Evolutionary conservation across 2,329 filamentous ascomycete species (phyloP), one percentile per base, ranked within the genome.

Genomic region (Trichoderma sp.): DNA sequence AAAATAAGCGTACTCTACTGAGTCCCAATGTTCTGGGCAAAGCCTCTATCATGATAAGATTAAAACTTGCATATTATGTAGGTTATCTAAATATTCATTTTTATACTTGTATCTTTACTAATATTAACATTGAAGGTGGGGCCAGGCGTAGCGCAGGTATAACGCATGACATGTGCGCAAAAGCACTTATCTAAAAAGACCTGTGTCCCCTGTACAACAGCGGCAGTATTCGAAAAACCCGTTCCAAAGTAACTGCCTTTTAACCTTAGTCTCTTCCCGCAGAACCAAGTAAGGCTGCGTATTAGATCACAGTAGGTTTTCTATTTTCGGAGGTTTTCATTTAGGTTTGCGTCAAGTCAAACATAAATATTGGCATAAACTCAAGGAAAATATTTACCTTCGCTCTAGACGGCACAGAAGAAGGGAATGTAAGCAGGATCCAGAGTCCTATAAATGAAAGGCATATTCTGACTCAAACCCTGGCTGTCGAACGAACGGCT

Each of bases 381-480:
- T 8, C 45, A 50, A 21, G 45, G n/a, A 50, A 21, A 50, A 21
- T 2, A 53, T 53, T 53, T 6, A 53, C n/a, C 45, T 53, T 53
- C 9, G 45, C 45, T 69, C 74, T 75, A 78, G 6, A 77, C 76
- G 18, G 77, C 71, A 9, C 76, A 77, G 65, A 78, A 78, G 72
- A 77, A 77, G 11, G 76, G 77, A 62, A 78, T 78, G 65, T 75
- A 78, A 67, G 35, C 33, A 18, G 78, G 78, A 74, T 79, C 77
- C 53, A 80, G 75, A n/a, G 77, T 77, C 82, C 78, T 76, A 62
- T 79, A 88, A 1, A 88, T 63, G 76, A 87, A 88, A 7, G 87
- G 87, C 86, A 87, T 87, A 2, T 86, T 86, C 76, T 85, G 82
- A 77, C 82, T 83, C 62, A 88, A 80, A 0, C 87, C 87, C 6